Base-by-base conservation (phyloP, 2,329 filamentous ascomycete genomes). In the Pseudocercospora crystallina region DNA sequence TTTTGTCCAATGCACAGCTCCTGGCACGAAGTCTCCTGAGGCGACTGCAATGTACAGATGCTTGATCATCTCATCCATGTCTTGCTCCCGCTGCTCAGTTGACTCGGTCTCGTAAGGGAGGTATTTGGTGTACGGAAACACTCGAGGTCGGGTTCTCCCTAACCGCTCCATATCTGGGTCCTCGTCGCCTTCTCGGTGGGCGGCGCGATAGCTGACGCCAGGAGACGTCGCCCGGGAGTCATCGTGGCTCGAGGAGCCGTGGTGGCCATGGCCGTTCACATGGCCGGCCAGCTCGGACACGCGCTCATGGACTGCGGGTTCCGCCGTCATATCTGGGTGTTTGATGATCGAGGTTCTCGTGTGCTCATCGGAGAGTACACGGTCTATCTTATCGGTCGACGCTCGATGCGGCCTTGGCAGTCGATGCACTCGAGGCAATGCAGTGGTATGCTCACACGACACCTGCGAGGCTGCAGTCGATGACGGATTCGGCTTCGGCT, bases 1-100 rank as follows among this genome's bases (percentile, higher is more conserved):
- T 61, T 92, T 85, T 12, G 94, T 96, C 94, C 94, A 99, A 72
- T 99, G 92, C 54, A 96, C 79, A 26, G 92, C 94, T 31, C 94
- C 94, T 0, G 92, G 89, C 17, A 87, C 86, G 71, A 97, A 97
- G 71, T 99, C 94, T 59, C 96, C 90, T 3, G 94, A 87, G 67
- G 90, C 86, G 57, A 99, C 80, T 50, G 92, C 83, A 62, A 96
- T 89, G 70, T 96, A 97, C 29, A 99, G 85, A 66, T 96, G 89
- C 69, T 91, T 94, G 61, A 97, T 79, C 62, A 96, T 97, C 68
- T 90, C 89, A 39, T 86, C 80, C 40, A 99, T 77, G 56, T 91
- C 90, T 43, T 79, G 80, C 67, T 95, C 85, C 57, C 91, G 83
- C 71, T 90, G 82, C 31, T 78, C 69, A 57, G 92, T 87, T 66